Evolutionary conservation across 225 moss, liverwort and hornwort genomes (phyloP).

Genomic region (Pleurozium schreberi): DNA sequence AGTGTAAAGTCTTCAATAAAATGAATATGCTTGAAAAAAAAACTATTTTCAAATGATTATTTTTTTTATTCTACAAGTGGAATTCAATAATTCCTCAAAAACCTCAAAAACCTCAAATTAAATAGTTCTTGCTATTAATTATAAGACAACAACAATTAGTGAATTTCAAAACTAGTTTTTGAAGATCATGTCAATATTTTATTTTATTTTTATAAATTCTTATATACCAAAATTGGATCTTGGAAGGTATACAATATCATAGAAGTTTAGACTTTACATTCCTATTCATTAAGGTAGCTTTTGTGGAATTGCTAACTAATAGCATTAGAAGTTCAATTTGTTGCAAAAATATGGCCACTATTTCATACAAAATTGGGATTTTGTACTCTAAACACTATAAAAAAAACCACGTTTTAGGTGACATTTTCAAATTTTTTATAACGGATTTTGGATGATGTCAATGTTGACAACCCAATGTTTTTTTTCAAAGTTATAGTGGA

Average conservation of each 20-base stretch:
- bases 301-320: background rate
- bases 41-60: background rate
- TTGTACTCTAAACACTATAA: too few species aligned
- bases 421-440: too few species aligned
- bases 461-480: too few species aligned
- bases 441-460: too few species aligned
- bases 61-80: background rate
- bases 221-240: background rate
- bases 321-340: background rate
- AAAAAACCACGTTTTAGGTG: too few species aligned
- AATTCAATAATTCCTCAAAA: background rate
- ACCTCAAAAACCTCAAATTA: background rate
- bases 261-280: background rate
- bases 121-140: background rate
- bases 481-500: too few species aligned
- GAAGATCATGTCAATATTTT: background rate
- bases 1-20: background rate
- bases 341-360: rapidly evolving
- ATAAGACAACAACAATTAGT: background rate
- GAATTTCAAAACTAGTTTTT: background rate
- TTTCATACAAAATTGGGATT: too few species aligned
- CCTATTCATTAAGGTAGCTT: background rate
- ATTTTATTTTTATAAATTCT: background rate
- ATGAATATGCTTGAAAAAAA: background rate
- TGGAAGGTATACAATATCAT: background rate